These are phyloP conservation scores for Ensete glaucum DNA, from an alignment of 176 grass and related monocot genomes.

Conservation along the genomic window DNA sequence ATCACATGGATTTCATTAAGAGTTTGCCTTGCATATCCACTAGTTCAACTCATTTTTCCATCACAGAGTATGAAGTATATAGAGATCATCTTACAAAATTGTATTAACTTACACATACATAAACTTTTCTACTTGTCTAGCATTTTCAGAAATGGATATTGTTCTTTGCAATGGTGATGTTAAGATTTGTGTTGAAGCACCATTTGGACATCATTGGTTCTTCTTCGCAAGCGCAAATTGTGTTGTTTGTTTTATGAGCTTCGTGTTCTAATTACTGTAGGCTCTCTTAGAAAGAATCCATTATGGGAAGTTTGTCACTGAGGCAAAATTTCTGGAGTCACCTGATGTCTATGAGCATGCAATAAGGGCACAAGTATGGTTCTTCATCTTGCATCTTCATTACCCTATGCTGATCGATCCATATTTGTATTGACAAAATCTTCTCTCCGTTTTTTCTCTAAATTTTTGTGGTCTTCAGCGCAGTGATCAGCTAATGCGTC, in stretches of 20 bases:
- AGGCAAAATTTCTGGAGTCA: conserved; percentile 71
- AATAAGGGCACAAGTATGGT: conserved; percentile 49
- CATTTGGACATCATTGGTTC: not conserved
- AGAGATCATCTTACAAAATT: no score
- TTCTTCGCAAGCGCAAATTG: not conserved
- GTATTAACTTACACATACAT: no score
- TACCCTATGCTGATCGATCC: not conserved
- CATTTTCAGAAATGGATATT: not conserved
- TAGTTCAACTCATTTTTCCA: no score
- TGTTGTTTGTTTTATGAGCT: not conserved
- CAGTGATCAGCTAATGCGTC: conserved; percentile 38
- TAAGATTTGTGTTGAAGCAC: not conserved
- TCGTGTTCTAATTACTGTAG: conserved; percentile 18
- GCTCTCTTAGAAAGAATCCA: conserved; percentile 97
- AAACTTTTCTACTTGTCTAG: not conserved
- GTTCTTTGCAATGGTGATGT: not conserved
- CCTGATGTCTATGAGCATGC: conserved; percentile 55
- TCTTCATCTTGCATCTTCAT: conserved; percentile 1
- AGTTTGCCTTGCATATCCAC: not conserved
- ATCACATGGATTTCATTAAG: not conserved
- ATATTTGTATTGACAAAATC: not conserved
- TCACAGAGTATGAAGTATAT: no score
- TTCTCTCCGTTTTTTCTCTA: not conserved
- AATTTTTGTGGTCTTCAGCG: conserved; percentile 39
- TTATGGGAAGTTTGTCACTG: conserved; percentile 94